A percentile compares a stretch with the other conserved stretches of the same genome.
phyloP scores from a whole-genome alignment of 1,284 basidiomycete species.

The Calocybe gambosa region DNA sequence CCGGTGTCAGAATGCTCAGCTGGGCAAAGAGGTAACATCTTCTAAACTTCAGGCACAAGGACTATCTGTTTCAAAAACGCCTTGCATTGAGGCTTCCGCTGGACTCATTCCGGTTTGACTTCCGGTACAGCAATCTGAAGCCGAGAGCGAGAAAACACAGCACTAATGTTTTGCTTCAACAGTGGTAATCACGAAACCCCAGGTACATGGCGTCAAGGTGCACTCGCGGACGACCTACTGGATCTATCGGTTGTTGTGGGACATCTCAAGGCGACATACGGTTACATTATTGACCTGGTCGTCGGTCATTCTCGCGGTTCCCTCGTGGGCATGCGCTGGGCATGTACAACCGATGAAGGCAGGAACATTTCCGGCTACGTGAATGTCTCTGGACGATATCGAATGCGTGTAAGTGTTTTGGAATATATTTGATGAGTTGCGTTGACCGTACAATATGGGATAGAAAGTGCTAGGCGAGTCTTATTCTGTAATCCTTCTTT shows the following conservation, averaged over 20 bases:
- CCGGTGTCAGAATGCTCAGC: constrained; percentile 10
- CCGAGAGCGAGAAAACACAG: neutral
- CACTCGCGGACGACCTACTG: constrained; percentile 50
- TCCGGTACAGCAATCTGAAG: constrained; percentile 46
- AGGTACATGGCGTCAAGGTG: constrained; percentile 56
- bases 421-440: neutral
- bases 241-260: constrained; percentile 63
- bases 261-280: constrained; percentile 48
- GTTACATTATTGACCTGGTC: constrained; percentile 61
- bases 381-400: constrained; percentile 67
- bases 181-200: constrained; percentile 74
- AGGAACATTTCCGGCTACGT: constrained; percentile 51
- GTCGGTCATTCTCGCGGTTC: constrained; percentile 73
- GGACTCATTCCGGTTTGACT: constrained; percentile 82
- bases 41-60: constrained; percentile 56
- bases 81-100: constrained; percentile 62
- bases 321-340: constrained; percentile 59
- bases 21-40: constrained; percentile 6
- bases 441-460: constrained; percentile 1
- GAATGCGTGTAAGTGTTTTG: constrained; percentile 52
- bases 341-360: constrained; percentile 54
- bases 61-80: constrained; percentile 77
- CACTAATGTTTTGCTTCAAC: constrained; percentile 6
- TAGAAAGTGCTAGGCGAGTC: constrained; percentile 43
- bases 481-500: neutral